phyloP scores from a whole-genome alignment of 148 eudicot species.

The Diospyros lotus region DNA sequence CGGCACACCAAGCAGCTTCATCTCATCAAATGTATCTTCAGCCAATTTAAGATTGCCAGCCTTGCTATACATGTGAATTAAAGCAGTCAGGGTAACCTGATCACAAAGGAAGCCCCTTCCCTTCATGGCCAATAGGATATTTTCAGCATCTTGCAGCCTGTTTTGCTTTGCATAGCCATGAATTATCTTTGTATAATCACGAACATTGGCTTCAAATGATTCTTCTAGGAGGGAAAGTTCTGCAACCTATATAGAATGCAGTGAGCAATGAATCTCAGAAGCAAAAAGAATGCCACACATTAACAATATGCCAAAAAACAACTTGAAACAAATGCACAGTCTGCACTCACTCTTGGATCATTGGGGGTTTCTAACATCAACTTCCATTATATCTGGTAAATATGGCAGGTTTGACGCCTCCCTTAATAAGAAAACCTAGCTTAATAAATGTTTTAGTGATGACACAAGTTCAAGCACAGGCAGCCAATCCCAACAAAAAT shows the following conservation, averaged over 20 bases:
- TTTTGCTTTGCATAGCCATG: constrained; percentile 61
- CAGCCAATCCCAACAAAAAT: background rate
- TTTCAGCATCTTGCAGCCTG: constrained; percentile 68
- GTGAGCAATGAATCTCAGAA: background rate
- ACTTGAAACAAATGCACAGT: background rate
- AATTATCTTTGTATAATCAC: constrained; percentile 89
- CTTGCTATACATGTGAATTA: constrained; percentile 91
- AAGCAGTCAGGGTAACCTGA: constrained; percentile 77
- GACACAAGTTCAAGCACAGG: background rate
- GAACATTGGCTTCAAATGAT: constrained; percentile 82
- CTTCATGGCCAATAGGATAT: constrained; percentile 47
- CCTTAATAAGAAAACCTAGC: background rate
- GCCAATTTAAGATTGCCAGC: constrained; percentile 67
- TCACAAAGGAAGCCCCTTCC: constrained; percentile 59
- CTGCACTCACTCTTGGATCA: background rate
- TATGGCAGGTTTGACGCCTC: background rate
- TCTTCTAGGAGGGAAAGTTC: constrained; percentile 67
- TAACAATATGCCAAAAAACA: background rate
- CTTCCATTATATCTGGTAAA: background rate
- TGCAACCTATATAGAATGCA: constrained; percentile 39
- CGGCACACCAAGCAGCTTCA: constrained; percentile 63
- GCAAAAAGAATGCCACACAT: background rate
- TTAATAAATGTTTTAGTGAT: background rate
- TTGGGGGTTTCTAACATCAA: background rate
- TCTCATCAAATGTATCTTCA: constrained; percentile 60